Conservation (phyloP, 805 yeast species). For the Komagataella phaffii region DNA sequence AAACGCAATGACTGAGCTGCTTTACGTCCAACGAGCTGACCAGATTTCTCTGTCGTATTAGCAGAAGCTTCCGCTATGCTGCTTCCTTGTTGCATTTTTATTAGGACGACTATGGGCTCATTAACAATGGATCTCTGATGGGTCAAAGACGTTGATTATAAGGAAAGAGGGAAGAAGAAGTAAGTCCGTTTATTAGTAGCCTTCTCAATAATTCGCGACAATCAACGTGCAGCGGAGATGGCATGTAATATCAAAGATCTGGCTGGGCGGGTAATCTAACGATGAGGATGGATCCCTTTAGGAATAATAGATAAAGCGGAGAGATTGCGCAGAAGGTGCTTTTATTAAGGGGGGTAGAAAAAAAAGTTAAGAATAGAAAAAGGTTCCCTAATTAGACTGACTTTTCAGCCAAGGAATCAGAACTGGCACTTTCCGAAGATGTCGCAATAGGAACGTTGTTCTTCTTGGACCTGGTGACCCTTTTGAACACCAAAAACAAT, state of each 20-base stretch:
- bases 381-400: background rate
- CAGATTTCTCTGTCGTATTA: background rate
- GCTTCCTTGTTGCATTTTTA: background rate
- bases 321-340: background rate
- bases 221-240: background rate
- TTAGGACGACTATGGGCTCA: background rate
- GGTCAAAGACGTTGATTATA: background rate
- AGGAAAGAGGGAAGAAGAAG: background rate
- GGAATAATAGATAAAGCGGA: background rate
- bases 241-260: background rate
- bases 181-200: background rate
- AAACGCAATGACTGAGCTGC: constrained; percentile 45
- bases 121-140: background rate
- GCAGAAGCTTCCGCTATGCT: background rate
- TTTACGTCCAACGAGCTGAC: constrained; percentile 31
- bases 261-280: background rate
- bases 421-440: background rate
- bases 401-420: background rate
- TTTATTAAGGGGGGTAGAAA: background rate
- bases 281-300: background rate
- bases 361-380: no score
- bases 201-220: background rate
- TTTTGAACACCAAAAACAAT: constrained; percentile 1
- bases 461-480: background rate
- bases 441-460: background rate